phyloP scores from a whole-genome alignment of 805 yeast genomes.

The Suhomyces sp. region DNA sequence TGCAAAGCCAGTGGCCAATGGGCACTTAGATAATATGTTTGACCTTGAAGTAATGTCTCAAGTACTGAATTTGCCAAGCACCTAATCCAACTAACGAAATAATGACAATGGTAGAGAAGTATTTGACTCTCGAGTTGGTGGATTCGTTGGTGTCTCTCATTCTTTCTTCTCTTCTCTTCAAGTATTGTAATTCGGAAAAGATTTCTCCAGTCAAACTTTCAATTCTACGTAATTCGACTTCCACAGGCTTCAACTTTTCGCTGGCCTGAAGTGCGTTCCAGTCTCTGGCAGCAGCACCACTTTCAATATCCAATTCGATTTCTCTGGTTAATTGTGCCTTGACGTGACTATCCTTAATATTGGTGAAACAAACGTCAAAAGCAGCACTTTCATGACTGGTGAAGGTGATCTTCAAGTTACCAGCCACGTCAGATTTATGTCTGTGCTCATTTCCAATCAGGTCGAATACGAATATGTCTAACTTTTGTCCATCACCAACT shows the following conservation, averaged over 20 bases:
- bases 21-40: slow-evolving; percentile 72
- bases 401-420: slow-evolving; percentile 73
- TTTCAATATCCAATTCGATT: slow-evolving; percentile 86
- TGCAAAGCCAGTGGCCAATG: no score
- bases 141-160: slow-evolving; percentile 96
- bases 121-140: slow-evolving; percentile 88
- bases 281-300: slow-evolving; percentile 96
- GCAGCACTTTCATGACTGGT: slow-evolving; percentile 81
- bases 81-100: slow-evolving; percentile 75
- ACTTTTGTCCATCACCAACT: slow-evolving; percentile 82
- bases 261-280: slow-evolving; percentile 94
- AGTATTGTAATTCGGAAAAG: slow-evolving; percentile 73
- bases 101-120: slow-evolving; percentile 73
- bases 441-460: slow-evolving; percentile 78
- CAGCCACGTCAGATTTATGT: slow-evolving; percentile 74
- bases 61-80: slow-evolving; percentile 87
- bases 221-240: slow-evolving; percentile 82
- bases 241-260: slow-evolving; percentile 90
- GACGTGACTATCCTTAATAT: slow-evolving; percentile 31
- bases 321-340: slow-evolving; percentile 51
- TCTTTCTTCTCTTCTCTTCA: slow-evolving; percentile 84
- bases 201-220: slow-evolving; percentile 87
- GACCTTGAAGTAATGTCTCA: slow-evolving; percentile 88
- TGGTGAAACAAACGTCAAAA: slow-evolving; percentile 89
- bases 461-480: slow-evolving; percentile 69